Conservation (phyloP, 2,329 filamentous ascomycete species). For the Anisogramma anomala region DNA sequence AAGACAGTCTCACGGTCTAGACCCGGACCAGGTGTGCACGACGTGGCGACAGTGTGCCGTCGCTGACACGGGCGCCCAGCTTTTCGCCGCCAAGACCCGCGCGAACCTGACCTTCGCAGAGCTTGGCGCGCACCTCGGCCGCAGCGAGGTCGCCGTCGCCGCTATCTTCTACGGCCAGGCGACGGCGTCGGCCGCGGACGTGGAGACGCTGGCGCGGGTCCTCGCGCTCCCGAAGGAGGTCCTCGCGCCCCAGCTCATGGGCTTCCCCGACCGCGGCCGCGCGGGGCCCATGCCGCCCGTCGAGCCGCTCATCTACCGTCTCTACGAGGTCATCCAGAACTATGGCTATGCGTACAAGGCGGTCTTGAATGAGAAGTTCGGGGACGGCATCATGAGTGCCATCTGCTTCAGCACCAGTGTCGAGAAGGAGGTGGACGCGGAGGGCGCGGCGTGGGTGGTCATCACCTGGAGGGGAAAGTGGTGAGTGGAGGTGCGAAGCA, state of each 20-base stretch:
- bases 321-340: constrained; percentile 94
- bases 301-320: constrained; percentile 77
- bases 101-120: constrained; percentile 68
- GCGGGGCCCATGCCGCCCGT: constrained; percentile 72
- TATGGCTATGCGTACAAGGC: constrained; percentile 96
- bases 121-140: constrained; percentile 61
- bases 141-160: constrained; percentile 73
- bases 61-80: constrained; percentile 19
- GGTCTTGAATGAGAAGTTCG: constrained; percentile 88
- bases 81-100: constrained; percentile 70
- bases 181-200: constrained; percentile 37
- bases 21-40: no score
- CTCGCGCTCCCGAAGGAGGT: constrained; percentile 37
- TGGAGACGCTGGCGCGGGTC: constrained; percentile 47
- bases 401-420: constrained; percentile 85
- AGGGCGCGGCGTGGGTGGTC: constrained; percentile 71
- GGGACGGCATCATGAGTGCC: constrained; percentile 92
- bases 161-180: constrained; percentile 78
- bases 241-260: constrained; percentile 52
- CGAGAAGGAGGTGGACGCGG: constrained; percentile 82
- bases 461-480: constrained; percentile 79
- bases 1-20: no score
- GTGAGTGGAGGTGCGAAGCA: no score
- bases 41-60: no score
- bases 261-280: constrained; percentile 70